A percentile compares a stretch with the other conserved stretches of the same genome.
Evolutionary conservation across 2,329 filamentous ascomycete species (phyloP).

Genomic region (Exutisphaerella laricina): DNA sequence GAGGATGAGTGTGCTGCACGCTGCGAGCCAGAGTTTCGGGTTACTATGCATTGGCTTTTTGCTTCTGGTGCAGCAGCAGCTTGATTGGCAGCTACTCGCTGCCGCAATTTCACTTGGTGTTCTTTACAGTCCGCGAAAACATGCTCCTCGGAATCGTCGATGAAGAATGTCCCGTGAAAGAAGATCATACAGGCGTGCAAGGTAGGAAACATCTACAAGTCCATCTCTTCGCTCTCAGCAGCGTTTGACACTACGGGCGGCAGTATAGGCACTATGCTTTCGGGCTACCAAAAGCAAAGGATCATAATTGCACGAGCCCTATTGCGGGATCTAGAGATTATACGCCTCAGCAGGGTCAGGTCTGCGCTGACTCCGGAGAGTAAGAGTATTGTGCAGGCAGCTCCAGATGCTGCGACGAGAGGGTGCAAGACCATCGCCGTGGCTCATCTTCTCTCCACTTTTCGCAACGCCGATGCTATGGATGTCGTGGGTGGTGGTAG

Average conservation of each 20-base stretch:
- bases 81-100: conserved; percentile 31
- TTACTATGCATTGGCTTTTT: conserved; percentile 21
- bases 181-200: conserved; percentile 15
- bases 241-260: conserved; percentile 21
- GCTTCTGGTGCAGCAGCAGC: conserved; percentile 32
- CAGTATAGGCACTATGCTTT: conserved; percentile 21
- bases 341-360: conserved; percentile 32
- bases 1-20: neutral
- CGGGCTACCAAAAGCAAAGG: conserved; percentile 29
- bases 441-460: conserved; percentile 39
- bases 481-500: conserved; percentile 37
- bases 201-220: conserved; percentile 20
- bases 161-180: conserved; percentile 6
- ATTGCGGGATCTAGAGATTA: conserved; percentile 25
- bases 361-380: conserved; percentile 26
- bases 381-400: conserved; percentile 27
- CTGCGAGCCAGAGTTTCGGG: neutral
- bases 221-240: conserved; percentile 26
- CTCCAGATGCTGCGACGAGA: conserved; percentile 21
- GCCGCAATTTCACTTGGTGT: conserved; percentile 51
- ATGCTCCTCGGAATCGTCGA: conserved; percentile 24
- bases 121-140: conserved; percentile 49
- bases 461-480: conserved; percentile 38
- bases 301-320: conserved; percentile 30
- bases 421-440: conserved; percentile 38